phyloP scores from a whole-genome alignment of 495 filamentous ascomycete genomes.

The Margaritispora aquatica region DNA sequence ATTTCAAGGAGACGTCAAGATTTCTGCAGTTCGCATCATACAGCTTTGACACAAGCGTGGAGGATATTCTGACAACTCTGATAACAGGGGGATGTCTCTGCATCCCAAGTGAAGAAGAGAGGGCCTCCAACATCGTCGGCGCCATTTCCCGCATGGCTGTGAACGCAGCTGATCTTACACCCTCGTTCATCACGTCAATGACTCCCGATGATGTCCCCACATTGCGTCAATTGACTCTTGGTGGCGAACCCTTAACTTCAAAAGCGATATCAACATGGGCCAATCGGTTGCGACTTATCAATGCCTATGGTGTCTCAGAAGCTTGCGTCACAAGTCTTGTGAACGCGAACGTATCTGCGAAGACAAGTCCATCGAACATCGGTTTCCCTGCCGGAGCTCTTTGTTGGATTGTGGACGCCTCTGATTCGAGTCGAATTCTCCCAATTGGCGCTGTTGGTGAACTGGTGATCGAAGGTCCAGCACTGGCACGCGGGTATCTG shows the following conservation, averaged over 20 bases:
- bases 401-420: conserved; percentile 53
- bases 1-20: conserved; percentile 38
- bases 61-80: conserved; percentile 80
- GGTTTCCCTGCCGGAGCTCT: conserved; percentile 39
- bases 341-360: conserved; percentile 10
- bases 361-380: background rate
- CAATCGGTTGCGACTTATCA: conserved; percentile 40
- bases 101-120: conserved; percentile 53
- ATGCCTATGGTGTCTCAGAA: conserved; percentile 52
- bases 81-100: conserved; percentile 65
- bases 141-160: conserved; percentile 49
- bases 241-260: conserved; percentile 46
- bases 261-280: conserved; percentile 51
- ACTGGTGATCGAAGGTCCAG: conserved; percentile 54
- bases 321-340: conserved; percentile 23
- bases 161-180: conserved; percentile 73
- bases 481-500: conserved; percentile 47
- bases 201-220: conserved; percentile 53
- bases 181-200: conserved; percentile 66
- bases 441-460: conserved; percentile 56
- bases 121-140: conserved; percentile 55
- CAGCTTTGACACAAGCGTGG: conserved; percentile 74
- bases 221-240: conserved; percentile 45
- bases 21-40: conserved; percentile 69
- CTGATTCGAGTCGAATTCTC: conserved; percentile 42